Base-by-base conservation (phyloP, 768 basidiomycete species). In the Amanita pseudoporphyria region DNA sequence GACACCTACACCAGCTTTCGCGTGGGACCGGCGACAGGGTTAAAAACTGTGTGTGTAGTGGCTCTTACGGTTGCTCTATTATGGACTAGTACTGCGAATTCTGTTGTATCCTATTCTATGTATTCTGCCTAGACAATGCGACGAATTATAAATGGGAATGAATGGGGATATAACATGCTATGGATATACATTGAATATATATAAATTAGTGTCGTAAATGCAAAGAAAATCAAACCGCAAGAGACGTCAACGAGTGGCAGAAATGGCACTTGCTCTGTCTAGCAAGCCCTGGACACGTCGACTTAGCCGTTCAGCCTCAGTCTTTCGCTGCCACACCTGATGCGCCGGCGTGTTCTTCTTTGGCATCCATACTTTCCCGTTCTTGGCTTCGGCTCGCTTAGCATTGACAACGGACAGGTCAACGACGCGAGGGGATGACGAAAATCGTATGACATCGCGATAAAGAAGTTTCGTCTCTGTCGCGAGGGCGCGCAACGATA, bases 391-490 rank as follows among this genome's bases (percentile, higher is more conserved):
- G 37, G 66, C 66, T 19, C 79, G 66, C 59, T 74, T 74, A 32
- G 73, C 72, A 45, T 78, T 76, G 53, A 80, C 58, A 19, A 60
- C 69, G 1, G 86, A 82, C 21, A 99, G 71, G 63, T 98, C 94
- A 32, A 99, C 87, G 24, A 99, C 83, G 5, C 78, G 76, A 0
- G 89, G 85, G 2, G 82, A 79, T 0, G 91, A 81, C 1, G 92
- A 88, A 64, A 87, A 89, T 55, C 76, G 74, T 57, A 94, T 82
- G 7, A 97, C 86, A 54, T 95, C 88, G n/a, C 86, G 79, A 59
- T 89, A 93, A 16, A 99, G 71, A 36, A 84, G 62, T 64, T 88
- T 95, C 1, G 87, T 86, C 63, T 96, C 90, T 0, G 82, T 85
- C 1, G 82, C 70, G 38, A 97, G 71, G 0, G 85, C 75, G 33